Evolutionary conservation across 331 rosid genomes (phyloP).

Genomic region (Quercus tomentella): DNA sequence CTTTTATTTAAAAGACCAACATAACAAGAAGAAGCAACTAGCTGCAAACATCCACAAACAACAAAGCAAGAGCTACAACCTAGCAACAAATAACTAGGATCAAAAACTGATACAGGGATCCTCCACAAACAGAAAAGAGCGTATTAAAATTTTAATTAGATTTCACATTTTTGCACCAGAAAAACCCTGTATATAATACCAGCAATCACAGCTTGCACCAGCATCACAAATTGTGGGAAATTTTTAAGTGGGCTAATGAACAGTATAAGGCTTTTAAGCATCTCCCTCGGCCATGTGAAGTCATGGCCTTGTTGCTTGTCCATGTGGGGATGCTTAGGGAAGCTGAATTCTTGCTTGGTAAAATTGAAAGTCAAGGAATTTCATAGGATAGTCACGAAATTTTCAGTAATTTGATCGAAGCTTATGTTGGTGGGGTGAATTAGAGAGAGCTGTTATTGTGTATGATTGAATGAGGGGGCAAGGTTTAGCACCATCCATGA

Average conservation of each 20-base stretch:
- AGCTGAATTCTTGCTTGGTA: slow-evolving; percentile 54
- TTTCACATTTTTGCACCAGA: no score
- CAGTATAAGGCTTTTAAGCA: slow-evolving; percentile 34
- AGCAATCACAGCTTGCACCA: no score
- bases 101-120: no score
- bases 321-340: slow-evolving; percentile 50
- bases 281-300: slow-evolving; percentile 36
- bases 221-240: slow-evolving; percentile 24
- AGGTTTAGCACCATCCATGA: slow-evolving; percentile 34
- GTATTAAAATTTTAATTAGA: no score
- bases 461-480: slow-evolving; percentile 41
- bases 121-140: no score
- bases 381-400: slow-evolving; percentile 26
- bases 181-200: no score
- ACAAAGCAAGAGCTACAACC: background rate
- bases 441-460: slow-evolving; percentile 48
- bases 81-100: no score
- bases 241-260: slow-evolving; percentile 50
- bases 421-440: slow-evolving; percentile 47
- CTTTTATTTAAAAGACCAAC: no score
- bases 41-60: background rate
- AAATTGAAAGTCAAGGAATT: slow-evolving; percentile 38
- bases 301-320: slow-evolving; percentile 68
- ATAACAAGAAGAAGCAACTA: no score
- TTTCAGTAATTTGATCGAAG: slow-evolving; percentile 41